These are phyloP conservation scores for Leishmania turanica DNA, from an alignment of 208 protist genomes.

Conservation along the genomic window DNA sequence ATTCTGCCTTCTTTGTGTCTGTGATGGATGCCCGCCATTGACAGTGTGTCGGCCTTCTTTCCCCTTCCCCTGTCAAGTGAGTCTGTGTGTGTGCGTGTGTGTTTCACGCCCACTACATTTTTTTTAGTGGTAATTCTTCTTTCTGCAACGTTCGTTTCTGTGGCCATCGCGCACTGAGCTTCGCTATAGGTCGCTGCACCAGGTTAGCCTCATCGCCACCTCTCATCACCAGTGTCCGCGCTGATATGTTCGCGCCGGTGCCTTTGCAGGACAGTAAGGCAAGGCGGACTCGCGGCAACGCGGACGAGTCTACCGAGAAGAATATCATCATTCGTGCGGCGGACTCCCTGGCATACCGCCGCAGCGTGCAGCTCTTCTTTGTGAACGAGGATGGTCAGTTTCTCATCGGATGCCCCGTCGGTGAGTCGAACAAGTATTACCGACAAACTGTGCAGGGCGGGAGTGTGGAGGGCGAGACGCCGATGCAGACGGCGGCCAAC, in stretches of 20 bases:
- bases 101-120: too few relatives aligned
- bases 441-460: slow-evolving; percentile 52
- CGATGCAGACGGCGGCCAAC: slow-evolving; percentile 30
- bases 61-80: background rate
- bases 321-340: slow-evolving; percentile 18
- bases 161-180: background rate
- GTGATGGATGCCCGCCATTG: too few relatives aligned
- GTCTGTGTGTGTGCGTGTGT: too few relatives aligned
- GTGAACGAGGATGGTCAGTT: slow-evolving; percentile 40
- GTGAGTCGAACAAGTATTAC: slow-evolving; percentile 19
- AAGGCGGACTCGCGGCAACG: background rate
- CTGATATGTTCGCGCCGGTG: background rate
- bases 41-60: background rate
- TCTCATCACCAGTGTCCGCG: background rate
- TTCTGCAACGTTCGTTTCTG: background rate
- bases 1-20: too few relatives aligned
- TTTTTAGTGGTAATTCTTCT: too few relatives aligned
- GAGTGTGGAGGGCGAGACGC: slow-evolving; percentile 25
- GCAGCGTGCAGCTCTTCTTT: slow-evolving; percentile 48
- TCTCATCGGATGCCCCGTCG: slow-evolving; percentile 34
- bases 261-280: background rate
- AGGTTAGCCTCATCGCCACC: background rate
- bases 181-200: background rate
- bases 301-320: background rate
- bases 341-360: slow-evolving; percentile 13